phyloP scores from a whole-genome alignment of 2,329 filamentous ascomycete species.

The Cryphonectria radicalis region DNA sequence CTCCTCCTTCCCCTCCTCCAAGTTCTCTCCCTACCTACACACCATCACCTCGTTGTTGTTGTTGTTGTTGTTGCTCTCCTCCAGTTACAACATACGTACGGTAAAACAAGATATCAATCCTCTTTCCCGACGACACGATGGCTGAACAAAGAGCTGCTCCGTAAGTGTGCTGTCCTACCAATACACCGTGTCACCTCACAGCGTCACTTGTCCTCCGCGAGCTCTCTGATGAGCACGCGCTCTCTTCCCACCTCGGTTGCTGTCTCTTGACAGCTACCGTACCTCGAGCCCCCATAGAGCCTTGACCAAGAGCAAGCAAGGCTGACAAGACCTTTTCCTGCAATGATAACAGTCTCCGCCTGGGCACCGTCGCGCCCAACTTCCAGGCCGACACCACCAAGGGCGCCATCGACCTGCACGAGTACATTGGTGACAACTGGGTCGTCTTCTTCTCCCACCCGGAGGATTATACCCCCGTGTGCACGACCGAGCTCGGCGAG shows the following conservation, averaged over 20 bases:
- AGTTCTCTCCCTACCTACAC: neutral
- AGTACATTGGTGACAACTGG: conserved; percentile 80
- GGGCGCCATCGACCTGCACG: conserved; percentile 80
- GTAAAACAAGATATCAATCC: neutral
- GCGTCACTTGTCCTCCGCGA: neutral
- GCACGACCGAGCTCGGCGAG: conserved; percentile 92
- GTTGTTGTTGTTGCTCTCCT: neutral
- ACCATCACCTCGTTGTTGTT: no score
- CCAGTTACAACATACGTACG: neutral
- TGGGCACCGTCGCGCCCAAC: conserved; percentile 74
- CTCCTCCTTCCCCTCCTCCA: neutral
- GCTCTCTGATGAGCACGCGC: neutral
- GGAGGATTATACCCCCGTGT: conserved; percentile 91
- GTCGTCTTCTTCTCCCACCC: conserved; percentile 84
- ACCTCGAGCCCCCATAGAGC: neutral
- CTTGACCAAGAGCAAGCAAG: neutral
- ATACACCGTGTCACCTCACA: neutral
- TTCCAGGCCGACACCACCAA: conserved; percentile 82
- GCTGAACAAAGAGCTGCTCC: conserved; percentile 40
- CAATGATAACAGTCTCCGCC: conserved; percentile 61
- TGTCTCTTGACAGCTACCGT: neutral
- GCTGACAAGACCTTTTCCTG: neutral
- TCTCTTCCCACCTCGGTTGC: neutral
- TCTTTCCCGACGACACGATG: conserved; percentile 36
- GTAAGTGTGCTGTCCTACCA: conserved; percentile 35